Evolutionary conservation across 1,284 basidiomycete species (phyloP).

Genomic region (Schizophyllum commune): DNA sequence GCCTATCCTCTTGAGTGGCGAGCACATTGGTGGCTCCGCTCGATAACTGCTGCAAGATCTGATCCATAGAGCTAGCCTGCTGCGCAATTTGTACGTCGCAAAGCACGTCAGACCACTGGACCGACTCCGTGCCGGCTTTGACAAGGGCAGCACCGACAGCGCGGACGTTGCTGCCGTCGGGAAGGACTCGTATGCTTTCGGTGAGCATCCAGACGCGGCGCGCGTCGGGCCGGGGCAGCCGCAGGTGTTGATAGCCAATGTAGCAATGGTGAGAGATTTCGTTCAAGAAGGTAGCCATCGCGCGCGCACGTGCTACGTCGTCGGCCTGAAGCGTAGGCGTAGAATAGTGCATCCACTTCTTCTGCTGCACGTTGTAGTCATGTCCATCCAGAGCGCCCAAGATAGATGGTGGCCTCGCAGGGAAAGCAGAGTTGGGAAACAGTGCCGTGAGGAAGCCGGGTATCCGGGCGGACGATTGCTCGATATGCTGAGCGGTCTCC

Average conservation of each 20-base stretch:
- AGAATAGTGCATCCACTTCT: background rate
- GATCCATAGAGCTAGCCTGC: background rate
- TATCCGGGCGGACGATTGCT: too few species aligned
- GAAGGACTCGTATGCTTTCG: background rate
- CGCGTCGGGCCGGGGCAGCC: background rate
- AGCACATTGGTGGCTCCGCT: conserved; percentile 6
- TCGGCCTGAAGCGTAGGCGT: background rate
- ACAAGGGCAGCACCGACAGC: background rate
- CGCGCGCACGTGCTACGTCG: too few species aligned
- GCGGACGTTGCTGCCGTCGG: background rate
- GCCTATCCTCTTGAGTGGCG: conserved; percentile 6
- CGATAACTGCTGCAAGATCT: background rate
- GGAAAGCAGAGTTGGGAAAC: background rate
- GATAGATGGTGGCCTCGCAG: background rate
- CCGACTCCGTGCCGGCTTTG: background rate
- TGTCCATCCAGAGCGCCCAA: background rate
- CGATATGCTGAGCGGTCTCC: too few species aligned
- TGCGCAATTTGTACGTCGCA: background rate
- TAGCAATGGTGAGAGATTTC: background rate
- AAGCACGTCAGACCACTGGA: background rate
- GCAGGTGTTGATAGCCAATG: background rate
- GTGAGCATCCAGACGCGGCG: background rate
- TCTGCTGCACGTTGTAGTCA: background rate
- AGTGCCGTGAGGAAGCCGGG: too few species aligned
- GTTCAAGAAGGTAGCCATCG: background rate